phyloP scores from a whole-genome alignment of 2,329 filamentous ascomycete genomes.

The Chrysoporthe deuterocubensis region DNA sequence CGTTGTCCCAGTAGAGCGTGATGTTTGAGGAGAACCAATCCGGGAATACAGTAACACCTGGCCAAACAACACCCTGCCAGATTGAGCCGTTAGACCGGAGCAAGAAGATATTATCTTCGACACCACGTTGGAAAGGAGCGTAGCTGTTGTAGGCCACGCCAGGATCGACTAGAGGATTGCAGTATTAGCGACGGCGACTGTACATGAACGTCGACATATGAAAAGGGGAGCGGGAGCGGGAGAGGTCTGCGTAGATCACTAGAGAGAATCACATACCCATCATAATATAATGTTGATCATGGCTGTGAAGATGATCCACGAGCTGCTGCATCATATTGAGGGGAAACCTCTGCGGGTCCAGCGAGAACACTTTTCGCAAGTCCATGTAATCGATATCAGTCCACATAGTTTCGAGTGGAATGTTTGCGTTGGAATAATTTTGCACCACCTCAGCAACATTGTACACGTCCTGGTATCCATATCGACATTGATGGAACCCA shows the following conservation, averaged over 20 bases:
- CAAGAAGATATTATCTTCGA: slow-evolving; percentile 51
- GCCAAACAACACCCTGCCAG: slow-evolving; percentile 74
- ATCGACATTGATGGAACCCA: slow-evolving; percentile 67
- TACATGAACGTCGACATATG: background rate
- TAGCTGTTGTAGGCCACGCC: slow-evolving; percentile 58
- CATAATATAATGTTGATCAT: slow-evolving; percentile 72
- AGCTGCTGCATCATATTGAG: slow-evolving; percentile 66
- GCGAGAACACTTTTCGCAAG: slow-evolving; percentile 62
- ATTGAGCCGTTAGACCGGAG: slow-evolving; percentile 58
- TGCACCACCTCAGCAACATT: slow-evolving; percentile 69
- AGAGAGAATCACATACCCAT: slow-evolving; percentile 50
- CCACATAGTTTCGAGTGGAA: slow-evolving; percentile 73
- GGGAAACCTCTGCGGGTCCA: slow-evolving; percentile 67
- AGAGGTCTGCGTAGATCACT: background rate
- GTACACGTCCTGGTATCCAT: slow-evolving; percentile 67
- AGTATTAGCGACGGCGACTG: background rate
- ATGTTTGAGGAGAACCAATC: slow-evolving; percentile 76
- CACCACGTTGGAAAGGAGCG: slow-evolving; percentile 46
- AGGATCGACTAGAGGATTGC: slow-evolving; percentile 76
- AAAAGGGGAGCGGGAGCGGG: background rate
- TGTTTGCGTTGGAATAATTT: slow-evolving; percentile 67
- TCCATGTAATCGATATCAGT: slow-evolving; percentile 68
- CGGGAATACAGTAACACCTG: slow-evolving; percentile 72
- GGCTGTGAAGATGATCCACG: slow-evolving; percentile 66
- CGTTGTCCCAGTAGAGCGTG: slow-evolving; percentile 69